Evolutionary conservation across 2,329 filamentous ascomycete species (phyloP).

Genomic region (Aspergillus felis): DNA sequence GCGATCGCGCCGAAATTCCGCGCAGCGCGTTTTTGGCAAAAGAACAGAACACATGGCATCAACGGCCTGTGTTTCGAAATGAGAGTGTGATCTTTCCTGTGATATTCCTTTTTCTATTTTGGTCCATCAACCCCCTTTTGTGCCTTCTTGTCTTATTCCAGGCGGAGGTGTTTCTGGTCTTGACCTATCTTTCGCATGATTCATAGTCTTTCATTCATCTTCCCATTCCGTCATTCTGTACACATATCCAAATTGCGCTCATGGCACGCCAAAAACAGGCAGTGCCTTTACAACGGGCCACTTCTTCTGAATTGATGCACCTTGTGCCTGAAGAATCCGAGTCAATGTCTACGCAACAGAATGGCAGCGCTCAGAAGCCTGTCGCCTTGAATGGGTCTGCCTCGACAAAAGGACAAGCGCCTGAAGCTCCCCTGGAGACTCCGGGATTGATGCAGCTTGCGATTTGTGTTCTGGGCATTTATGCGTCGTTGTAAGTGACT

Average conservation of each 20-base stretch:
- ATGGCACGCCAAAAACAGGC: constrained; percentile 73
- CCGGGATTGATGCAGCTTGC: constrained; percentile 71
- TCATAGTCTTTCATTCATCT: background rate
- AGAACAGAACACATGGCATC: constrained; percentile 36
- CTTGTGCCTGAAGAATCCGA: constrained; percentile 29
- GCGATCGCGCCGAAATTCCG: constrained; percentile 10
- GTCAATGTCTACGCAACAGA: constrained; percentile 22
- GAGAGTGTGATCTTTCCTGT: background rate
- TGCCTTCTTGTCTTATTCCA: background rate
- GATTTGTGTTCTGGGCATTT: constrained; percentile 90
- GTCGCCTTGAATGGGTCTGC: constrained; percentile 16
- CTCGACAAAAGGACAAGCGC: constrained; percentile 17
- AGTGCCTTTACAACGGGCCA: constrained; percentile 59
- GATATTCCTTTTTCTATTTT: constrained; percentile 1
- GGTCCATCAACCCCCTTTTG: constrained; percentile 10
- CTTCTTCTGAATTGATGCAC: constrained; percentile 63
- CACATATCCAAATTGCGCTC: background rate
- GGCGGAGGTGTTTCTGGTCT: background rate
- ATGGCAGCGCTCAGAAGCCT: constrained; percentile 25
- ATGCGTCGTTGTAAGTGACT: constrained; percentile 77
- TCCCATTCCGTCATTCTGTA: background rate
- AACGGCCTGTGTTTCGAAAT: constrained; percentile 6
- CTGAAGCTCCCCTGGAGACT: constrained; percentile 28
- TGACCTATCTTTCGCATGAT: background rate
- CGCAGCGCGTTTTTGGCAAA: constrained; percentile 1